Percentiles rank a stretch among this genome's conserved stretches.
phyloP scores from a whole-genome alignment of 2,329 filamentous ascomycete genomes.

The Epichloe brachyelytri region DNA sequence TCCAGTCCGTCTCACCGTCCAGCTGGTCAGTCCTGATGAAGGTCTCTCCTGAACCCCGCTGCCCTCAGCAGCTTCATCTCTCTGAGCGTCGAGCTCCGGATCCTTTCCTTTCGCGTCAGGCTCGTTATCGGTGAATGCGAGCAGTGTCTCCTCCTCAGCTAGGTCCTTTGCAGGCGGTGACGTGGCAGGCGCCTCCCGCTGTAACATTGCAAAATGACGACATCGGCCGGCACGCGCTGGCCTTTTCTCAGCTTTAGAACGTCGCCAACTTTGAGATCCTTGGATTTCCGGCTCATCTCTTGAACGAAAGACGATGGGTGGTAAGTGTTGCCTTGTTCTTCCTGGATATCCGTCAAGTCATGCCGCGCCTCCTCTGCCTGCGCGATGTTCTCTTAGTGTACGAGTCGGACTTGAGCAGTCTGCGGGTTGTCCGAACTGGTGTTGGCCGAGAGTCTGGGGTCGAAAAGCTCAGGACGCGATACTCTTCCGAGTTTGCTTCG shows the following conservation, averaged over 20 bases:
- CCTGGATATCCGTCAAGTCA: constrained; percentile 49
- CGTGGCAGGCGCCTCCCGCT: constrained; percentile 36
- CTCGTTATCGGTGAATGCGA: constrained; percentile 28
- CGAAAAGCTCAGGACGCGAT: constrained; percentile 63
- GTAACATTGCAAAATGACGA: constrained; percentile 79
- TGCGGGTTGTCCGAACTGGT: constrained; percentile 23
- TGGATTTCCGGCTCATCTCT: constrained; percentile 69
- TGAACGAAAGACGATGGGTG: constrained; percentile 37
- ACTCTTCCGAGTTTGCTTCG: constrained; percentile 88
- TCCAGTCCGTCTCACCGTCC: constrained; percentile 98
- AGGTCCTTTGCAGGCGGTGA: constrained; percentile 17
- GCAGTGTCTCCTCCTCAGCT: constrained; percentile 26
- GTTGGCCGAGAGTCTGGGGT: constrained; percentile 32
- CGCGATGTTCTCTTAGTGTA: constrained; percentile 17
- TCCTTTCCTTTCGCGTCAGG: constrained; percentile 22
- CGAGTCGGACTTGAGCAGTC: constrained; percentile 31
- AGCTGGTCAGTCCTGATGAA: constrained; percentile 97
- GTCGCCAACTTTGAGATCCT: constrained; percentile 85
- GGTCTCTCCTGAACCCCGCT: constrained; percentile 59
- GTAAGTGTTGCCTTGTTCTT: constrained; percentile 50
- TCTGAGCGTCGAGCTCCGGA: constrained; percentile 14
- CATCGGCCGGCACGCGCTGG: constrained; percentile 85
- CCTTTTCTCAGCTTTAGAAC: constrained; percentile 89
- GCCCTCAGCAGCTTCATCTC: constrained; percentile 19
- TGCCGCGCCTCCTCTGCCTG: constrained; percentile 18